Evolutionary conservation across 371 early-diverging fungal species (phyloP).

Genomic region (Gilbertella persicaria): DNA sequence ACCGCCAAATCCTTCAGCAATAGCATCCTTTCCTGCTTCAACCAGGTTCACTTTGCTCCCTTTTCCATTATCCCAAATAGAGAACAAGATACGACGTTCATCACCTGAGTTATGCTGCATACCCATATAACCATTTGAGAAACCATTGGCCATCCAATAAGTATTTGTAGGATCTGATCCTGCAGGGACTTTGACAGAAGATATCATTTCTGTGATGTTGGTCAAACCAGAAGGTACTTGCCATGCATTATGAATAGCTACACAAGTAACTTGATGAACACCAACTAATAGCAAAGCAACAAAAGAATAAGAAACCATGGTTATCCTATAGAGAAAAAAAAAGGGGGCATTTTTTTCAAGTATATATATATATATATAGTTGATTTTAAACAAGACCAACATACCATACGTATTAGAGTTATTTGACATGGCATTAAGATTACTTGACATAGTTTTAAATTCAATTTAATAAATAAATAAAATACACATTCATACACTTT

Average conservation of each 20-base stretch:
- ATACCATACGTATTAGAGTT: too few relatives aligned
- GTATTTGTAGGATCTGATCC: conserved; percentile 21
- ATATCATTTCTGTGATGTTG: conserved; percentile 12
- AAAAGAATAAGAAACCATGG: too few relatives aligned
- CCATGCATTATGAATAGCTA: conserved; percentile 16
- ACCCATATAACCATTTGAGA: conserved; percentile 20
- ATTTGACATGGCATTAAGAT: too few relatives aligned
- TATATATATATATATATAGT: too few relatives aligned
- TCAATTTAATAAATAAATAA: too few relatives aligned
- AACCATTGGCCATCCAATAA: conserved; percentile 25
- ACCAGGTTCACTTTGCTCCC: conserved; percentile 15
- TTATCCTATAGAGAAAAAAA: too few relatives aligned
- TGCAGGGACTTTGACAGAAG: conserved; percentile 15
- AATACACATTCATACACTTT: conserved; percentile 11
- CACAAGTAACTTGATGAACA: conserved; percentile 5
- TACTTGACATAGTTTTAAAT: too few relatives aligned
- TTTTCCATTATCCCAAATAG: conserved; percentile 23
- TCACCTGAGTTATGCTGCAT: conserved; percentile 17
- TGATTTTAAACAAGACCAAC: too few relatives aligned
- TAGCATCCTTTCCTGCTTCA: neutral
- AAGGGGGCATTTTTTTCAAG: too few relatives aligned
- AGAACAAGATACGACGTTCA: conserved; percentile 17
- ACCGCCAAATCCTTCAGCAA: conserved; percentile 17
- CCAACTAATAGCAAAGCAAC: too few relatives aligned
- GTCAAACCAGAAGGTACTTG: conserved; percentile 3